A percentile compares a stretch with the other conserved stretches of the same genome.
Conservation (phyloP, 768 basidiomycete species). For the Porphyrellus cyaneotinctus region DNA sequence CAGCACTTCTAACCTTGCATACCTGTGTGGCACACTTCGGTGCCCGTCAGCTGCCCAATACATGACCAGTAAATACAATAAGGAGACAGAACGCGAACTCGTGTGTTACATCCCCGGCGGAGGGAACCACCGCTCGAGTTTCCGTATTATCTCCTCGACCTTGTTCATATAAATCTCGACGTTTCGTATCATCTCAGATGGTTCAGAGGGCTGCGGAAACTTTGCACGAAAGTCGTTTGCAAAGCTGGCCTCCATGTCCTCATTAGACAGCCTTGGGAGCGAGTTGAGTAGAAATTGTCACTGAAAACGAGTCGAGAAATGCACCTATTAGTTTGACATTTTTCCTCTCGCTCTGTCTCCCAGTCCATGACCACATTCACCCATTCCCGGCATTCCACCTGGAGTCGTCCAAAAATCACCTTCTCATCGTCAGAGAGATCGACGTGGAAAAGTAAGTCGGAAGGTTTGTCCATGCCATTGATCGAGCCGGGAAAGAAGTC, state of each 20-base stretch:
- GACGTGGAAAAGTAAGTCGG: constrained; percentile 22
- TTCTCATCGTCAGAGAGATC: constrained; percentile 24
- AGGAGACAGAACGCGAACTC: not conserved
- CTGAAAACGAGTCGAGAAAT: not conserved
- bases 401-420: constrained; percentile 13
- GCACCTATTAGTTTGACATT: constrained; percentile 7
- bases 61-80: not conserved
- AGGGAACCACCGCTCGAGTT: constrained; percentile 26
- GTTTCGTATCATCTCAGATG: constrained; percentile 10
- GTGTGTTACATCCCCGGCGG: not conserved
- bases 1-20: no score
- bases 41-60: no score
- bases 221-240: constrained; percentile 21
- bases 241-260: constrained; percentile 12
- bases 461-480: constrained; percentile 7
- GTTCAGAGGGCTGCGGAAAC: constrained; percentile 19
- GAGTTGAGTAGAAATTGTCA: not conserved
- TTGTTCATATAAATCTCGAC: constrained; percentile 24
- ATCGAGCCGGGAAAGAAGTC: constrained; percentile 31
- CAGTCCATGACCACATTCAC: constrained; percentile 16
- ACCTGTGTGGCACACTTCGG: no score
- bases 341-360: constrained; percentile 16
- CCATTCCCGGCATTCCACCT: constrained; percentile 19
- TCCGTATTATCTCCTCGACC: constrained; percentile 26
- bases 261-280: constrained; percentile 8